Percentiles rank a stretch among this genome's conserved stretches.
phyloP scores from a whole-genome alignment of 1,284 basidiomycete species.

The Naganishia liquefaciens region DNA sequence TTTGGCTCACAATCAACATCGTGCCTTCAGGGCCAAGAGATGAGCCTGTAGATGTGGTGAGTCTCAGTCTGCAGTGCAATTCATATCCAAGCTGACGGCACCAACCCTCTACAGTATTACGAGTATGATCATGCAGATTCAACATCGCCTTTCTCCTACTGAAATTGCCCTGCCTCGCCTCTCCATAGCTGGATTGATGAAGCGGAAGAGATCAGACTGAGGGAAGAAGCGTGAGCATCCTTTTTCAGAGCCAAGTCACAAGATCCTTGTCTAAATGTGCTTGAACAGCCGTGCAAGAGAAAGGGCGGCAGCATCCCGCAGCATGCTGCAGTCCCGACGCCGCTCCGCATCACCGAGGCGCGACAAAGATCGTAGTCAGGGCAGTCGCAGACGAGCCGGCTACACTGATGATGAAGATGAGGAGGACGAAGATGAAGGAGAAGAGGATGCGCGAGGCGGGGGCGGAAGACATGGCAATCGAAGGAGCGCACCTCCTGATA shows the following conservation, averaged over 20 bases:
- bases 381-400: slow-evolving; percentile 28
- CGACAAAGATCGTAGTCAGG: slow-evolving; percentile 33
- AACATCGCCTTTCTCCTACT: not conserved
- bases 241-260: slow-evolving; percentile 10
- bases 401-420: slow-evolving; percentile 37
- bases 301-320: slow-evolving; percentile 10
- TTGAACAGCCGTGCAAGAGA: slow-evolving; percentile 5
- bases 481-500: not conserved
- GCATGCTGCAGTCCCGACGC: slow-evolving; percentile 29
- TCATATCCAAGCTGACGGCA: not conserved
- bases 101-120: slow-evolving; percentile 8
- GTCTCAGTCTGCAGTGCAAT: not conserved
- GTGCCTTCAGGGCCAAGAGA: slow-evolving; percentile 43
- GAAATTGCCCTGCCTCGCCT: not conserved
- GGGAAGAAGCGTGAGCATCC: slow-evolving; percentile 41
- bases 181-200: slow-evolving; percentile 53
- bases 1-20: slow-evolving; percentile 15
- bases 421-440: slow-evolving; percentile 5
- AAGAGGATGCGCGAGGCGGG: slow-evolving; percentile 28
- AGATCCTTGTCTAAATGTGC: not conserved
- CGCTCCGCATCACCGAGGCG: slow-evolving; percentile 36
- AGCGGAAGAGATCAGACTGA: slow-evolving; percentile 47
- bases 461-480: slow-evolving; percentile 30
- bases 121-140: not conserved
- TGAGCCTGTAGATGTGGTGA: slow-evolving; percentile 29